These are phyloP conservation scores for Cladorrhinum sp. DNA, from an alignment of 2,329 filamentous ascomycete species.

Conservation along the genomic window DNA sequence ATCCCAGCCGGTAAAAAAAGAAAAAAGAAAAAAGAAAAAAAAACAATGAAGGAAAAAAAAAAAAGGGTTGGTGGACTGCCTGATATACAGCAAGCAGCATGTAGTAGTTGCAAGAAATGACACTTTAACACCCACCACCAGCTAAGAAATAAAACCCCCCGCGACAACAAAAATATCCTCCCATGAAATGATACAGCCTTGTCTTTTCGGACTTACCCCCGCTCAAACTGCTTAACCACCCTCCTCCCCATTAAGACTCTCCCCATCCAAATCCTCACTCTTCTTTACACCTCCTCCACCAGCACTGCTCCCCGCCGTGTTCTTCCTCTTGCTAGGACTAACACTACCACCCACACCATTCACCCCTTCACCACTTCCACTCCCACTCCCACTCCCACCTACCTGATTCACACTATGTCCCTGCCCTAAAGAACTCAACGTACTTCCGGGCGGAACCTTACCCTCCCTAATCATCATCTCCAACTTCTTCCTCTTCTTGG, in stretches of 20 bases:
- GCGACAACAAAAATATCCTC: conserved; percentile 1
- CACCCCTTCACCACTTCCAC: conserved; percentile 62
- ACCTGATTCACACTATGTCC: background rate
- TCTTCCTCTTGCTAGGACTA: background rate
- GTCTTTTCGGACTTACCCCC: background rate
- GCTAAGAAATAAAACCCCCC: background rate
- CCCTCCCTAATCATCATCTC: conserved; percentile 37
- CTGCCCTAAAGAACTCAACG: too few species aligned
- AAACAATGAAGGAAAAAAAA: background rate
- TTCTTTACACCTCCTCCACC: background rate
- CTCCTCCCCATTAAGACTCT: background rate
- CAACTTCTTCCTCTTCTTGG: conserved; percentile 84
- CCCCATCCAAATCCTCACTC: background rate
- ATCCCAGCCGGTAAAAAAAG: background rate
- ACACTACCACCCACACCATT: conserved; percentile 35
- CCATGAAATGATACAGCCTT: background rate
- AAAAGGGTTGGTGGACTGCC: background rate
- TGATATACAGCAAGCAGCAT: background rate
- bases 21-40: background rate
- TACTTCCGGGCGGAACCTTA: conserved; percentile 36
- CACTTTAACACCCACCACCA: too few species aligned
- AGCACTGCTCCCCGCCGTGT: background rate
- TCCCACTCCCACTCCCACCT: conserved; percentile 41
- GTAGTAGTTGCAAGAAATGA: too few species aligned
- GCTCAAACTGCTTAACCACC: background rate